Base-by-base conservation (phyloP, 805 yeast genomes). In the Pachysolen tannophilus region DNA sequence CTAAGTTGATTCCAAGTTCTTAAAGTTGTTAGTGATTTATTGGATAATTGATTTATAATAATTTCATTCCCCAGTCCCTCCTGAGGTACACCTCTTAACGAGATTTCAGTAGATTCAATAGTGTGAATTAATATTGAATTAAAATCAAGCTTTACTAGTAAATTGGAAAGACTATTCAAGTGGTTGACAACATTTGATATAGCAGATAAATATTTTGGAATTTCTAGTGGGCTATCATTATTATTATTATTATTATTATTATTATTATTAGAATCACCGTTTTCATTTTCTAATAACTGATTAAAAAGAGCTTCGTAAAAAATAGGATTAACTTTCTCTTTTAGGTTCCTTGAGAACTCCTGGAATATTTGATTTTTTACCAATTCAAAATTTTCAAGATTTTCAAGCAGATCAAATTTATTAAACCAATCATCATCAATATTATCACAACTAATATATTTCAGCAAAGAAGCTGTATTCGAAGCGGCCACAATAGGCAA, bases 401-500 rank as follows among this genome's bases (percentile, higher is more conserved):
- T 0, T n/a, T n/a, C n/a, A n/a, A n/a, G n/a, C n/a, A n/a, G n/a
- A 33, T 29, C 9, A 41, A 31, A 10, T 49, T 42, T 19, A 43
- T 42, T 10, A 49, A 31, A 26, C 42, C 39, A 36, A 4, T 18
- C 33, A 10, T 20, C 19, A 4, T 3, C 27, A 5, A 3, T 24
- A 13, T 7, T 13, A 8, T 25, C 32, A 3, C 33, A 35, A 9
- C 18, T 14, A 8, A 38, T 9, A n/a, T 21, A 28, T 4, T 26
- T 14, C 15, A 18, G 26, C 26, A 64, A 45, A 6, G 49, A 46
- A 32, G 61, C 47, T 29, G 53, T 58, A 48, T 80, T 80, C 4
- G 60, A 46, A 3, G 64, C 49, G 75, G 84, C 80, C 24, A 80
- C 51, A 1, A 82, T 63, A 0, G 97, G 98, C 28, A 90, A 60